A percentile compares a stretch with the other conserved stretches of the same genome.
Evolutionary conservation across 1,284 basidiomycete genomes (phyloP).

Genomic region (Trichosporon sp.): DNA sequence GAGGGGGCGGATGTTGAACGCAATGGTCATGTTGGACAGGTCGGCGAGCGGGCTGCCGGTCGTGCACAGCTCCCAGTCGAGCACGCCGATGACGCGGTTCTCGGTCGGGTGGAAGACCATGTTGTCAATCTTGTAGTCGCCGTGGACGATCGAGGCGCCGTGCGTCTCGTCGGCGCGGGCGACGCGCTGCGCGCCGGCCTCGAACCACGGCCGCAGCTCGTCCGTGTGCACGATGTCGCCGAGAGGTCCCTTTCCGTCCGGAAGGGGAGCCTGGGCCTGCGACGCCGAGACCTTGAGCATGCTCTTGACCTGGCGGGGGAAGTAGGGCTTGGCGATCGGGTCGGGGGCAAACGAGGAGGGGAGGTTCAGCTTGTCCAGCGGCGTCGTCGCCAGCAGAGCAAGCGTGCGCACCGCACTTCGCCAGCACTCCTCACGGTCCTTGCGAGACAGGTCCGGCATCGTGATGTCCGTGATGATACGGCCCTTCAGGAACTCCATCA

Average conservation of each 20-base stretch:
- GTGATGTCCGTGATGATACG: slow-evolving; percentile 82
- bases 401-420: slow-evolving; percentile 67
- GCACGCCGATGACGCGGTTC: slow-evolving; percentile 83
- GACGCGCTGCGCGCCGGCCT: slow-evolving; percentile 58
- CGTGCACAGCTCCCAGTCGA: slow-evolving; percentile 96
- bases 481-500: slow-evolving; percentile 91
- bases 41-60: slow-evolving; percentile 86
- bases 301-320: slow-evolving; percentile 85
- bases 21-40: slow-evolving; percentile 64
- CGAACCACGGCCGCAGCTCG: slow-evolving; percentile 64
- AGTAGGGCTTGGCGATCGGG: slow-evolving; percentile 59
- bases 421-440: slow-evolving; percentile 70
- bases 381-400: slow-evolving; percentile 66
- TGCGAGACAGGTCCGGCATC: slow-evolving; percentile 61
- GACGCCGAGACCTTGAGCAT: slow-evolving; percentile 66
- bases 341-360: slow-evolving; percentile 66
- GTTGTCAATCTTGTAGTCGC: slow-evolving; percentile 96
- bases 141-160: slow-evolving; percentile 66
- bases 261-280: slow-evolving; percentile 63
- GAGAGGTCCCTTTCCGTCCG: slow-evolving; percentile 25
- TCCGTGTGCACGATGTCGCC: slow-evolving; percentile 56
- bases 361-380: slow-evolving; percentile 64
- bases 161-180: slow-evolving; percentile 66
- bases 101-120: slow-evolving; percentile 82
- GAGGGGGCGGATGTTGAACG: slow-evolving; percentile 7